Conservation (phyloP, 2,329 filamentous ascomycete genomes). For the Xenosphaeropsis pyriputrescens region DNA sequence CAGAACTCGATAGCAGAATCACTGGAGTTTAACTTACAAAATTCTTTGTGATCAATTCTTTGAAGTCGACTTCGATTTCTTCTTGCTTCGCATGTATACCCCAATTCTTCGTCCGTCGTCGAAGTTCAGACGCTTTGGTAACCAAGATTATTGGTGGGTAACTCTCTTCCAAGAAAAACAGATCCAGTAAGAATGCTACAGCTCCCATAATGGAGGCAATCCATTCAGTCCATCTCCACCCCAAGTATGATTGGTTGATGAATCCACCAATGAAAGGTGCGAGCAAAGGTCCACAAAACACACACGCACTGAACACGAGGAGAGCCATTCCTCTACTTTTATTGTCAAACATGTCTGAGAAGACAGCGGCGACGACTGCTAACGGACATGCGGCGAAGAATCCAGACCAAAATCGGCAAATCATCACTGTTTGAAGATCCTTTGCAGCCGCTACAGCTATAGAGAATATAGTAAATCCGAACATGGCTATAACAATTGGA, state of each 20-base stretch:
- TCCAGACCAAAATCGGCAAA: slow-evolving; percentile 61
- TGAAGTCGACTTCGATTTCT: slow-evolving; percentile 53
- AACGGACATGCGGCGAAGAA: slow-evolving; percentile 57
- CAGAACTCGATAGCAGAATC: slow-evolving; percentile 37
- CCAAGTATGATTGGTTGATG: slow-evolving; percentile 43
- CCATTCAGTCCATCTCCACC: slow-evolving; percentile 65
- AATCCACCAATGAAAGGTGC: slow-evolving; percentile 58
- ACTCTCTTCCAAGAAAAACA: slow-evolving; percentile 52
- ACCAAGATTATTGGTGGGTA: slow-evolving; percentile 55
- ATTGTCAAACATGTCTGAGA: slow-evolving; percentile 59
- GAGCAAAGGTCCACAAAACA: slow-evolving; percentile 53
- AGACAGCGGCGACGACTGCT: slow-evolving; percentile 55
- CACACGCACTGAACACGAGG: slow-evolving; percentile 42
- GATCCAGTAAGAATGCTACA: slow-evolving; percentile 38
- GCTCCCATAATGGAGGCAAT: slow-evolving; percentile 48
- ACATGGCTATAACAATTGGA: slow-evolving; percentile 45
- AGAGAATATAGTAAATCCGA: slow-evolving; percentile 56
- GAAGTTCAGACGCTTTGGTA: slow-evolving; percentile 42
- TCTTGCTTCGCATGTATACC: slow-evolving; percentile 59
- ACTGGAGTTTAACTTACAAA: slow-evolving; percentile 16
- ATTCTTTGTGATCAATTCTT: slow-evolving; percentile 44
- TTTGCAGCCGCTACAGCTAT: slow-evolving; percentile 50
- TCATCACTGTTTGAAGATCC: slow-evolving; percentile 53
- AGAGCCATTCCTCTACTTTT: slow-evolving; percentile 41
- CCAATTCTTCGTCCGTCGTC: slow-evolving; percentile 52